Percentiles rank a stretch among this genome's conserved stretches.
phyloP scores from a whole-genome alignment of 2,329 filamentous ascomycete genomes.

The Fusarium succisae region DNA sequence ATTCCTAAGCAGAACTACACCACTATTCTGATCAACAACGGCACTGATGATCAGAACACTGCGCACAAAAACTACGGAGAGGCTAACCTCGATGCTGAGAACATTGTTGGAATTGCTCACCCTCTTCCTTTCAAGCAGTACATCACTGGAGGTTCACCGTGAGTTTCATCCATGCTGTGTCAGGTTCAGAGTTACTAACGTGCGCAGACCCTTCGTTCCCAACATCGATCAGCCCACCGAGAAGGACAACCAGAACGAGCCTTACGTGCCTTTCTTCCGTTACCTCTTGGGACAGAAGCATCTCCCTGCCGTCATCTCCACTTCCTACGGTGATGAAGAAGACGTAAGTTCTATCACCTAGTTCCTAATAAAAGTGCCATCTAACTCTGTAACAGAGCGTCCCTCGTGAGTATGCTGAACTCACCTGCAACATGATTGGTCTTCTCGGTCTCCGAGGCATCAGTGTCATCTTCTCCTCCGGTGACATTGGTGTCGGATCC shows the following conservation, averaged over 20 bases:
- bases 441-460: conserved; percentile 20
- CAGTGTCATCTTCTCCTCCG: conserved; percentile 54
- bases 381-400: conserved; percentile 1
- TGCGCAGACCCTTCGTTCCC: neutral
- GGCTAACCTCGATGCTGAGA: conserved; percentile 25
- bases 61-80: neutral
- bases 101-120: conserved; percentile 26
- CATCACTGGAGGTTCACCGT: conserved; percentile 27
- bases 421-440: conserved; percentile 23
- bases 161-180: rapidly evolving
- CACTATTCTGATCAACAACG: conserved; percentile 13
- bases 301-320: conserved; percentile 12
- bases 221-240: conserved; percentile 22
- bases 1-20: conserved; percentile 26
- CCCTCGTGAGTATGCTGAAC: conserved; percentile 13
- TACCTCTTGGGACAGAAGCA: conserved; percentile 11
- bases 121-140: conserved; percentile 28
- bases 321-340: conserved; percentile 21
- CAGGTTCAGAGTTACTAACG: neutral
- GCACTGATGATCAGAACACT: conserved; percentile 25
- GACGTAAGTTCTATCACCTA: neutral
- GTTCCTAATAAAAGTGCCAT: rapidly evolving
- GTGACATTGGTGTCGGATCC: conserved; percentile 36
- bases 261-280: conserved; percentile 17
- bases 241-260: conserved; percentile 22